Conservation (phyloP, 441 rosid species). For the Hypseocharis bilobata region DNA sequence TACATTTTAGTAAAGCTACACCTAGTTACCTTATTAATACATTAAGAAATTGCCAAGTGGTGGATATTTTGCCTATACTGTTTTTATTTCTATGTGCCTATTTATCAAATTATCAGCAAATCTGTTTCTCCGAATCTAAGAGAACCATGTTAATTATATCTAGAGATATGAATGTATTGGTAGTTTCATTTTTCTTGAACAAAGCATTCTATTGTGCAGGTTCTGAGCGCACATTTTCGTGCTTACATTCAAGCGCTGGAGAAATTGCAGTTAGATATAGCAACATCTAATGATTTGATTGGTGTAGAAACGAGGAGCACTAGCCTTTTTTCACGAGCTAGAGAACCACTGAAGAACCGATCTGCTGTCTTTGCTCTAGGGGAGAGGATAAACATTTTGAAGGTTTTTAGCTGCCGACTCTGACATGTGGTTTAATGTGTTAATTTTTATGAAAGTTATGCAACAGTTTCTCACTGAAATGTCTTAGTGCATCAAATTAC, state of each 20-base stretch:
- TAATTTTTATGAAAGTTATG: not conserved
- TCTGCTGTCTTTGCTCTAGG: conserved; percentile 95
- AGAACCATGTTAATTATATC: not conserved
- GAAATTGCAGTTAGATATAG: conserved; percentile 94
- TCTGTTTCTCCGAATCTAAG: not conserved
- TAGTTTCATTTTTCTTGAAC: not conserved
- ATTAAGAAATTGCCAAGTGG: not conserved
- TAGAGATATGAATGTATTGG: not conserved
- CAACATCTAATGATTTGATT: conserved; percentile 81
- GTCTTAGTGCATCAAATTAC: not conserved
- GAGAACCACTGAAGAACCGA: conserved; percentile 87
- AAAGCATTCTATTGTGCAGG: conserved; percentile 43
- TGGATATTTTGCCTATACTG: no score
- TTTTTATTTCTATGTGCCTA: not conserved
- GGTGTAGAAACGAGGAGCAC: conserved; percentile 91
- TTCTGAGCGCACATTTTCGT: conserved; percentile 93
- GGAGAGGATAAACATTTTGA: conserved; percentile 77
- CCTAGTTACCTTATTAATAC: not conserved
- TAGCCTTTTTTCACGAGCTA: conserved; percentile 69
- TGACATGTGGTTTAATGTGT: not conserved
- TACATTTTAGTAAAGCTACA: not conserved
- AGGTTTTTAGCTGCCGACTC: conserved; percentile 39
- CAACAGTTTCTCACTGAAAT: not conserved
- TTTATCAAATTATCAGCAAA: conserved; percentile 2
- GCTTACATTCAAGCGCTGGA: conserved; percentile 95